Evolutionary conservation across 306 rosid species (phyloP).

Genomic region (Rosa multiflora): DNA sequence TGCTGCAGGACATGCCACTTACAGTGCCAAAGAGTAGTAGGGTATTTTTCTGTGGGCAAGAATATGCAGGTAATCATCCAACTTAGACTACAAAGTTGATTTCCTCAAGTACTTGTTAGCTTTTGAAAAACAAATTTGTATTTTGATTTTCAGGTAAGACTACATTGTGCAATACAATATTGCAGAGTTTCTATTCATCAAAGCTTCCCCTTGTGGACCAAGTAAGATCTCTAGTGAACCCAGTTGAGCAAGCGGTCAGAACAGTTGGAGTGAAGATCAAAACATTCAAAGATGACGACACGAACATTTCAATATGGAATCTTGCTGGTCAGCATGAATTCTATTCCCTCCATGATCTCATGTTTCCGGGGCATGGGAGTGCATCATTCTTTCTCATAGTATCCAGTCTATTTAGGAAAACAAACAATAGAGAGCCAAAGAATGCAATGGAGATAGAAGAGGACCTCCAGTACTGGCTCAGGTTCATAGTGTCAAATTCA

Average conservation of each 20-base stretch:
- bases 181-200: slow-evolving; percentile 68
- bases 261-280: slow-evolving; percentile 80
- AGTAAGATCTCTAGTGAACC: slow-evolving; percentile 77
- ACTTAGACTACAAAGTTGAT: slow-evolving; percentile 4
- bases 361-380: slow-evolving; percentile 95
- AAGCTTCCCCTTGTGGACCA: slow-evolving; percentile 69
- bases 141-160: slow-evolving; percentile 66
- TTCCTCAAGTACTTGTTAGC: background rate
- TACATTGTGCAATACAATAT: slow-evolving; percentile 75
- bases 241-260: slow-evolving; percentile 84
- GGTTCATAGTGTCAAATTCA: slow-evolving; percentile 89
- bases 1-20: slow-evolving; percentile 81
- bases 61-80: slow-evolving; percentile 61
- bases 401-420: slow-evolving; percentile 72
- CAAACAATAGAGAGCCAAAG: slow-evolving; percentile 75
- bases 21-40: slow-evolving; percentile 85
- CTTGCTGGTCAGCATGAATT: slow-evolving; percentile 93
- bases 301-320: slow-evolving; percentile 85
- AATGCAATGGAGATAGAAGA: slow-evolving; percentile 76
- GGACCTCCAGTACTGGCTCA: slow-evolving; percentile 92
- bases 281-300: slow-evolving; percentile 73
- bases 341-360: slow-evolving; percentile 88
- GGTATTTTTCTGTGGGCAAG: slow-evolving; percentile 93
- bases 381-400: slow-evolving; percentile 77
- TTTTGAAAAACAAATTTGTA: slow-evolving; percentile 1